Evolutionary conservation across 257 asterid genomes (phyloP), one percentile per base, ranked within the genome.

Genomic region (Nicotiana sylvestris): DNA sequence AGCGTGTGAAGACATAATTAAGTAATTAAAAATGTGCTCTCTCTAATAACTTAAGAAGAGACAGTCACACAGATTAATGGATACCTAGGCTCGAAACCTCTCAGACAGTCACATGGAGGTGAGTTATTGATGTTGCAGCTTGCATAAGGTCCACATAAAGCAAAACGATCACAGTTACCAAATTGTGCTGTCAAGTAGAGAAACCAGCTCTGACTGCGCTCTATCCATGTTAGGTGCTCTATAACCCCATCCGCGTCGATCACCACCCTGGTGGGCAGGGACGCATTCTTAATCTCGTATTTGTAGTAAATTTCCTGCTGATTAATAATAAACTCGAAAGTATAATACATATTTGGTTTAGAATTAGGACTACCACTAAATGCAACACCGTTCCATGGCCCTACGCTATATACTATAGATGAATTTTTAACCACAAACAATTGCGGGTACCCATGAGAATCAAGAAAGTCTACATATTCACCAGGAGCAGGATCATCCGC

Each of bases 81-180:
- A 53, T 84, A 84, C 85, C 78, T 83, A 9, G 81, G 81, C 46
- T 30, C 0, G 30, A 82, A 82, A 57, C 81, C 65, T 49, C 5
- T 65, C 49, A 82, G n/a, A 51, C 85, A 82, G 12, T 69, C 72
- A 82, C 85, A 82, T 13, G 77, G 80, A 33, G 81, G 85, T 8
- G 70, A 70, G 2, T 35, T 58, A 7, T 46, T 69, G 33, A 35
- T 60, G 66, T 37, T 82, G 80, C 84, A 81, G 43, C 66, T 81
- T 35, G 78, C 67, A 10, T 66, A 66, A 33, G 77, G 79, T 32
- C 80, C 69, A 43, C 70, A 72, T 51, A 69, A 16, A 29, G 58
- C 66, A 58, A 55, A 82, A 25, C 70, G 57, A 4, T 60, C 85
- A 58, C 81, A 56, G 12, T 37, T 70, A 60, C 74, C 85, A 7